Percentiles rank a stretch among this genome's conserved stretches.
These are phyloP conservation scores for Cardamine resedifolia DNA, from an alignment of 345 rosid species.

Conservation along the genomic window DNA sequence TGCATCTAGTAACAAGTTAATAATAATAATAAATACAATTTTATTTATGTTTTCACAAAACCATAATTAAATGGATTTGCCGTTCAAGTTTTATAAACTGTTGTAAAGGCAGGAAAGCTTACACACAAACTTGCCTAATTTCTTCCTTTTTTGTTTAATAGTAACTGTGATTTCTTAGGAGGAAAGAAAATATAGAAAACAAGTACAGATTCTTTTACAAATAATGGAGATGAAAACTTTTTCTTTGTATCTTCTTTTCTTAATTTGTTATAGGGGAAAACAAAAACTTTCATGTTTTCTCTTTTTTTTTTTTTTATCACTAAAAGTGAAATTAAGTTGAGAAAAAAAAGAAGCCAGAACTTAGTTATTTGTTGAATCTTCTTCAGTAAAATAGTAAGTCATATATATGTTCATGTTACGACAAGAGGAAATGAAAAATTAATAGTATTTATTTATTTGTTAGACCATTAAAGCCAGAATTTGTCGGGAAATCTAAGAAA, in stretches of 20 bases:
- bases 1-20: neutral
- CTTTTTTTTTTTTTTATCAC: neutral
- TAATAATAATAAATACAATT: neutral
- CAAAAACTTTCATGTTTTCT: constrained; percentile 1
- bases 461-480: constrained; percentile 21
- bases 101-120: neutral
- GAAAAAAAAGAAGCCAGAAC: neutral
- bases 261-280: neutral
- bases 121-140: constrained; percentile 6
- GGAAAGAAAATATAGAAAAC: constrained; percentile 5
- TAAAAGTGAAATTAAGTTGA: neutral
- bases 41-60: neutral
- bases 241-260: neutral
- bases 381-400: neutral
- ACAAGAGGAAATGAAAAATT: neutral
- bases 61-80: neutral
- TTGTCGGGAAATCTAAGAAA: constrained; percentile 24
- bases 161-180: constrained; percentile 23
- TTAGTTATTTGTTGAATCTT: constrained; percentile 13
- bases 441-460: neutral
- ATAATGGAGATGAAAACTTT: constrained; percentile 25
- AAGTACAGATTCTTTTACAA: constrained; percentile 11
- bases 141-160: neutral
- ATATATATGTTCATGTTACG: constrained; percentile 17
- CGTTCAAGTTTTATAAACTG: neutral